Percentiles rank a stretch among this genome's conserved stretches.
Conservation (phyloP, 2,329 filamentous ascomycete species). For the Ceratocystis albifundus region DNA sequence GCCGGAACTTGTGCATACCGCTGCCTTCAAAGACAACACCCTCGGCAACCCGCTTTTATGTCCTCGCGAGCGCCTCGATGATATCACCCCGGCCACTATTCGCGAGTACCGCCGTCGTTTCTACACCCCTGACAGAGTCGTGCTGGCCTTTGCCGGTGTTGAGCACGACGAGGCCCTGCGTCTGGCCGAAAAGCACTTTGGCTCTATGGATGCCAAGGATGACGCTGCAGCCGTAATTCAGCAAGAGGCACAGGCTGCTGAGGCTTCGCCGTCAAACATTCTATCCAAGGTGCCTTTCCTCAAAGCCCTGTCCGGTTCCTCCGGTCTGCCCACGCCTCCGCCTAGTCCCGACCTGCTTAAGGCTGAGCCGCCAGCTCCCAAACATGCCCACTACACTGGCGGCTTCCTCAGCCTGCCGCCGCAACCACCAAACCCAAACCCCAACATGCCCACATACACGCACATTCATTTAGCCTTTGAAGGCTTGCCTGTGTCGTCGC, state of each 20-base stretch:
- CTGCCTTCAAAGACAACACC: constrained; percentile 91
- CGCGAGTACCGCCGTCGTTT: constrained; percentile 70
- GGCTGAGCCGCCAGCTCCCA: constrained; percentile 49
- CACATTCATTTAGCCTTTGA: constrained; percentile 96
- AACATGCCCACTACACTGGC: constrained; percentile 66
- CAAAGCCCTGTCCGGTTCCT: constrained; percentile 74
- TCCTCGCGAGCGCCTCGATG: constrained; percentile 65
- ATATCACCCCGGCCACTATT: constrained; percentile 64
- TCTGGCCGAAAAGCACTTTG: constrained; percentile 76
- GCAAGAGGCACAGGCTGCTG: constrained; percentile 44
- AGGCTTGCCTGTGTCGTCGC: constrained; percentile 75
- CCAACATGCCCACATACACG: constrained; percentile 67
- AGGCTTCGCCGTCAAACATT: constrained; percentile 47
- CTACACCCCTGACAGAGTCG: constrained; percentile 80
- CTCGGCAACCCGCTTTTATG: constrained; percentile 88
- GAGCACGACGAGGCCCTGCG: constrained; percentile 68
- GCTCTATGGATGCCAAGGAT: constrained; percentile 58
- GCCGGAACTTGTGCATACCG: constrained; percentile 88
- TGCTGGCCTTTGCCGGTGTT: constrained; percentile 89
- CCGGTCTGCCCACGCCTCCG: constrained; percentile 36
- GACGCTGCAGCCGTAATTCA: constrained; percentile 33
- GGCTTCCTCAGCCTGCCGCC: constrained; percentile 79
- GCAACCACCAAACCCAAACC: constrained; percentile 65
- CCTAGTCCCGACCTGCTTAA: constrained; percentile 26
- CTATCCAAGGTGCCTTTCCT: constrained; percentile 80